Percentiles rank a stretch among this genome's conserved stretches.
Evolutionary conservation across 805 yeast species (phyloP).

Genomic region (Candida patagonica): DNA sequence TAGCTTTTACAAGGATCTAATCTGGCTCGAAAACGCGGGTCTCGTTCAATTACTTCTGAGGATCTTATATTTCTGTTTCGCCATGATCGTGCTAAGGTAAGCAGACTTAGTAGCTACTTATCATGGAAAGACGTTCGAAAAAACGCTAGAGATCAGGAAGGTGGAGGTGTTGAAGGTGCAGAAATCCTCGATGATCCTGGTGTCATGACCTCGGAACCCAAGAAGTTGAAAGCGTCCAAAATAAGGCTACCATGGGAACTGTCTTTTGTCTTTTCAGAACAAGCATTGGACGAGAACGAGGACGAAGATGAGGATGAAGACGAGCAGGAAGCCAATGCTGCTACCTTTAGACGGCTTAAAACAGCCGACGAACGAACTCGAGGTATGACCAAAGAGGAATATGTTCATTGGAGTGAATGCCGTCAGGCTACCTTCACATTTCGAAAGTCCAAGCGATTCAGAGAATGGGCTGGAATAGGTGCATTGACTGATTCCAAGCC

Average conservation of each 20-base stretch:
- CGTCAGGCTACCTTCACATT: slow-evolving; percentile 96
- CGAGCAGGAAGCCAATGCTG: slow-evolving; percentile 79
- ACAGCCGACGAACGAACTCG: slow-evolving; percentile 90
- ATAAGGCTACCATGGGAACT: slow-evolving; percentile 92
- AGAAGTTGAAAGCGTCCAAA: slow-evolving; percentile 55
- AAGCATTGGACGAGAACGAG: slow-evolving; percentile 63
- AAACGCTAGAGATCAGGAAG: slow-evolving; percentile 57
- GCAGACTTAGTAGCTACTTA: slow-evolving; percentile 77
- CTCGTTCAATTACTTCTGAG: slow-evolving; percentile 79
- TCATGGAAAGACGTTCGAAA: slow-evolving; percentile 97
- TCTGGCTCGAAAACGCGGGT: slow-evolving; percentile 71
- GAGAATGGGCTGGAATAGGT: slow-evolving; percentile 92
- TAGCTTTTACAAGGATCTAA: slow-evolving; percentile 58
- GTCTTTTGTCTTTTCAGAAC: slow-evolving; percentile 87
- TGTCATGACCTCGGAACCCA: slow-evolving; percentile 26
- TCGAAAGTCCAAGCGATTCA: slow-evolving; percentile 84
- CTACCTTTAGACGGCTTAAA: slow-evolving; percentile 80
- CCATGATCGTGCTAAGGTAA: slow-evolving; percentile 90
- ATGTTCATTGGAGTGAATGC: slow-evolving; percentile 98
- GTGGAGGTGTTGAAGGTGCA: slow-evolving; percentile 49
- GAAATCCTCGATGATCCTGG: slow-evolving; percentile 41
- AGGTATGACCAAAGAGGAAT: slow-evolving; percentile 93
- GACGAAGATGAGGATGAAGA: slow-evolving; percentile 72
- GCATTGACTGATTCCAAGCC: slow-evolving; percentile 83
- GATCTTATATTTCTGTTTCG: slow-evolving; percentile 88